phyloP scores from a whole-genome alignment of 1,284 basidiomycete genomes.

The Cryptococcus sp. region DNA sequence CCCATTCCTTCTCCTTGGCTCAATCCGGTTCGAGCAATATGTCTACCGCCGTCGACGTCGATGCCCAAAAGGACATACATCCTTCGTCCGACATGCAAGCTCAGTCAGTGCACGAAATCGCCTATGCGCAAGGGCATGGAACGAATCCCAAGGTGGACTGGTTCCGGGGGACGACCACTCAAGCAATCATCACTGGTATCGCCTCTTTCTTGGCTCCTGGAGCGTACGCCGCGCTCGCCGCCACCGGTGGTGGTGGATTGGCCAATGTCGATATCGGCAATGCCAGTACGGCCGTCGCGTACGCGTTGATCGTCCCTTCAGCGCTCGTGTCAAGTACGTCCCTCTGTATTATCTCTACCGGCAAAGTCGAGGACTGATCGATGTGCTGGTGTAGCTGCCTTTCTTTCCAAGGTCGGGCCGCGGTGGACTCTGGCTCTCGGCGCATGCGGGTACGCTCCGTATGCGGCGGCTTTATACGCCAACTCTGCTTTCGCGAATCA shows the following conservation, averaged over 20 bases:
- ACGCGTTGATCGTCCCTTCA: constrained; percentile 49
- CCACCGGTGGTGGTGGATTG: constrained; percentile 33
- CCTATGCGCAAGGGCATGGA: too few species aligned
- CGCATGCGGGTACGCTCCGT: constrained; percentile 42
- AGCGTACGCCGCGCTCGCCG: constrained; percentile 45
- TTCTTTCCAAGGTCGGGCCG: constrained; percentile 36
- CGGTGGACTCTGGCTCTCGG: constrained; percentile 42
- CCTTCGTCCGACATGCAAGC: too few species aligned
- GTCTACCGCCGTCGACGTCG: too few species aligned
- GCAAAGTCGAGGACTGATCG: constrained; percentile 10
- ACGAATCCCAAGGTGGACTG: constrained; percentile 15
- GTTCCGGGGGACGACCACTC: constrained; percentile 20
- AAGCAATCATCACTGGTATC: constrained; percentile 45
- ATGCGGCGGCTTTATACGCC: constrained; percentile 44
- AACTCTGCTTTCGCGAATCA: constrained; percentile 33
- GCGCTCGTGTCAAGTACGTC: constrained; percentile 24
- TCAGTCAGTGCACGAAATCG: too few species aligned
- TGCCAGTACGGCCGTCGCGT: constrained; percentile 38
- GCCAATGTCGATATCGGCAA: constrained; percentile 50
- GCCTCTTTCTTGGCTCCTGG: constrained; percentile 50
- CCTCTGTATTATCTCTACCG: neutral
- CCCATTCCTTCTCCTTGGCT: too few species aligned
- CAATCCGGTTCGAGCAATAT: too few species aligned
- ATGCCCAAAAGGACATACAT: too few species aligned
- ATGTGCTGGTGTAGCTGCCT: constrained; percentile 8